A percentile compares a stretch with the other conserved stretches of the same genome.
phyloP scores from a whole-genome alignment of 1,284 basidiomycete species.

The Leucoagaricus sp. region DNA sequence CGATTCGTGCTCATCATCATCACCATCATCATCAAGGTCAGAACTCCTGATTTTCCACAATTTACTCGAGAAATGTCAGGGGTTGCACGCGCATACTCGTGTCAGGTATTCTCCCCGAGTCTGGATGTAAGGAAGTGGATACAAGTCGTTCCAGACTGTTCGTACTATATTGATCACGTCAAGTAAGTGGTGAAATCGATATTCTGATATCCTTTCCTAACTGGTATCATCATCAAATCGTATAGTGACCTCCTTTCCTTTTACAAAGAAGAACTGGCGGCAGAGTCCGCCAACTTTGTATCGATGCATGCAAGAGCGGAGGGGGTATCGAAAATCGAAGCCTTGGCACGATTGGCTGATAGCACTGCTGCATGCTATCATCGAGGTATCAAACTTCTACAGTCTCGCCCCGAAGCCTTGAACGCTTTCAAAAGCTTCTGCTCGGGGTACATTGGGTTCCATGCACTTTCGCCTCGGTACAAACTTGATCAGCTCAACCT shows the following conservation, averaged over 20 bases:
- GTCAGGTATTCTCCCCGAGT: slow-evolving; percentile 30
- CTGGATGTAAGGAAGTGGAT: slow-evolving; percentile 29
- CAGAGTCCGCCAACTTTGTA: slow-evolving; percentile 17
- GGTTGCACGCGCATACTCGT: slow-evolving; percentile 25
- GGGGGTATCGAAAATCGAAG: slow-evolving; percentile 12
- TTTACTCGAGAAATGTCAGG: slow-evolving; percentile 33
- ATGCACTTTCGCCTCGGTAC: background rate
- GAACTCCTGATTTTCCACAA: slow-evolving; percentile 24
- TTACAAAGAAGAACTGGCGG: slow-evolving; percentile 20
- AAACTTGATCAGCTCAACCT: background rate
- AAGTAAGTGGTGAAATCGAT: slow-evolving; percentile 29
- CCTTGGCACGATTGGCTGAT: background rate
- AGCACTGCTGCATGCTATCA: background rate
- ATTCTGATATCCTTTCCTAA: background rate
- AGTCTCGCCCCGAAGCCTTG: background rate
- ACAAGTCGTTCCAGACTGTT: slow-evolving; percentile 34
- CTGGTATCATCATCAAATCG: background rate
- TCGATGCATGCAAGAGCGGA: slow-evolving; percentile 11
- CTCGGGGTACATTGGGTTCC: background rate
- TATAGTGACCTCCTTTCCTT: slow-evolving; percentile 20
- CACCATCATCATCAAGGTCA: background rate
- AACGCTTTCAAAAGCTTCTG: background rate
- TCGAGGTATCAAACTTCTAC: background rate
- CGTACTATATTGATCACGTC: slow-evolving; percentile 27
- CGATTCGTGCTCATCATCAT: too few species aligned